Base-by-base conservation (phyloP, 2,329 filamentous ascomycete species). In the Septoria linicola region DNA sequence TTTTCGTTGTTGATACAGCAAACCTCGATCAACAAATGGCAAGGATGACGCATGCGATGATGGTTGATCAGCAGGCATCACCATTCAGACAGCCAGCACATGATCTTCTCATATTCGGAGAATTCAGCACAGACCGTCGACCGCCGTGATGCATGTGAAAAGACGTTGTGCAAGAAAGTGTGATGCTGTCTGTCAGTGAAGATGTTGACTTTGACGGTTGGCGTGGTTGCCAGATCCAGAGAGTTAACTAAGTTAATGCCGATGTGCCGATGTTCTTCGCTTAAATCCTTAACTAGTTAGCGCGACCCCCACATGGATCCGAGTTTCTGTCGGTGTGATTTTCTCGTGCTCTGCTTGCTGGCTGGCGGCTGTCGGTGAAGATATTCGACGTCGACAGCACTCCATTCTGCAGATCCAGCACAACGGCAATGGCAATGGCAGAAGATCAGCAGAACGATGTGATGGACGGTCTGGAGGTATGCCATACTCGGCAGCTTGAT, bases 391-490 rank as follows among this genome's bases (percentile, higher is more conserved):
- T 19, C 35, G 16, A 39, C 35, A 39, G 19, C 5, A 19, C 17
- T 16, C 13, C 16, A 7, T 13, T 19, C 5, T 13, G 10, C 4
- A 30, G 4, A 31, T 32, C 30, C 7, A 25, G 16, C 5, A 4
- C 13, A 14, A 41, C 27, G 17, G 23, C 46, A 42, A n/a, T 27
- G 5, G 10, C 3, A 40, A 37, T 42, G 40, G 30, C 25, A 23
- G 58, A 60, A 53, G 51, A 58, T 14, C 57, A 54, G 31, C 46
- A 53, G 32, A 56, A 61, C 8, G 58, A 60, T 43, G 51, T 54
- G 20, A 46, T 60, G 32, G 58, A 60, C 39, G 58, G 58, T 16
- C 50, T 60, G 23, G 53, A 55, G 45, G 53, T 55, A 46, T 17
- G 20, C 11, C 20, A 19, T n/a, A 8, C 27, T 3, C 14, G 5